Percentiles rank a stretch among this genome's conserved stretches.
These are phyloP conservation scores for Sphaerobolus stellatus DNA, from an alignment of 1,284 basidiomycete species.

Conservation along the genomic window DNA sequence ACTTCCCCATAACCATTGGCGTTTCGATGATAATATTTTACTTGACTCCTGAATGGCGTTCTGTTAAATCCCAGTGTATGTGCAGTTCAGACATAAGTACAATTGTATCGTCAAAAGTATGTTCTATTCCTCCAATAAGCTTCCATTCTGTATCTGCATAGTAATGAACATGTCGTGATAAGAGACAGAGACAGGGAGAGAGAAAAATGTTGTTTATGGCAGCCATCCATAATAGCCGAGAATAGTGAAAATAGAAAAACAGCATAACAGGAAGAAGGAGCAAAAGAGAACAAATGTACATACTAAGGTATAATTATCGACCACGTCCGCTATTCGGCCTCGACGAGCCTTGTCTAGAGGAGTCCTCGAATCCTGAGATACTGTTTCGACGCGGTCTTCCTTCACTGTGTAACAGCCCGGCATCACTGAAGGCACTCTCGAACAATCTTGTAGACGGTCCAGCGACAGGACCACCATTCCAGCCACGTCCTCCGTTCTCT, in stretches of 20 bases:
- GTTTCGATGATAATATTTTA: too few species aligned
- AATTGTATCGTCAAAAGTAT: too few species aligned
- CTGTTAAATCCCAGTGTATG: too few species aligned
- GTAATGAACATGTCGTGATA: too few species aligned
- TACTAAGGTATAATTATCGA: neutral
- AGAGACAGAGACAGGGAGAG: too few species aligned
- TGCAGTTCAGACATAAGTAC: too few species aligned
- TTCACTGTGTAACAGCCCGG: slow-evolving; percentile 5
- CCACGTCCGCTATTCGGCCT: slow-evolving; percentile 9
- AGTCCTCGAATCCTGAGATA: neutral
- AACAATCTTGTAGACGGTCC: slow-evolving; percentile 7
- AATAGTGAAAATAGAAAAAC: neutral
- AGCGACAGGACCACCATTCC: slow-evolving; percentile 4
- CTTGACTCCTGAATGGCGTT: too few species aligned
- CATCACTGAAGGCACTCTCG: slow-evolving; percentile 10
- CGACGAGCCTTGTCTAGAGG: slow-evolving; percentile 5
- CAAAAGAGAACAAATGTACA: neutral
- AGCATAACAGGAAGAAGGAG: neutral
- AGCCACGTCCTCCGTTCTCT: neutral
- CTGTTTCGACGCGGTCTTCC: neutral
- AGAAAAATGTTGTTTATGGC: too few species aligned
- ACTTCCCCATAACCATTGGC: too few species aligned
- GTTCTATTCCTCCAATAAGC: too few species aligned
- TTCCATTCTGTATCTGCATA: too few species aligned
- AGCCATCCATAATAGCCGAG: neutral